Evolutionary conservation across 345 rosid species (phyloP), one percentile per base, ranked within the genome.

Genomic region (Eucalyptus melliodora): DNA sequence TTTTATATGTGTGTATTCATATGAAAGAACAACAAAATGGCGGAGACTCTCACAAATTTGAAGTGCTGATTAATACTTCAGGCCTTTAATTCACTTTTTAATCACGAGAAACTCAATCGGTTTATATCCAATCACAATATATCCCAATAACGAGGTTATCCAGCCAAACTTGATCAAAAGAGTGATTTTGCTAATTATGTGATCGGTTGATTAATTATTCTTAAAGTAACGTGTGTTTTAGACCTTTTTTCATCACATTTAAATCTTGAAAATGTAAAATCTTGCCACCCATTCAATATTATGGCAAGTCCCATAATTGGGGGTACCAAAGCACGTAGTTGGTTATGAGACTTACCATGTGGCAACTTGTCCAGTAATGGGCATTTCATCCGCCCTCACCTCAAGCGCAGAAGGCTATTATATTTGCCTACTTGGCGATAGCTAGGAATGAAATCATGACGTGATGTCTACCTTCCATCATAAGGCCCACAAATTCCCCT

Each of bases 271-370:
- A 67, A n/a, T 31, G 40, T 16, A 65, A 65, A n/a, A 65, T 16
- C 17, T n/a, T 3, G 9, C 37, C 40, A n/a, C 40, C 40, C 59
- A 53, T 53, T 53, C 59, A 53, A 21, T 21, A 53, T 21, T 8
- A 53, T 4, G 10, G 11, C 0, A 8, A 21, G 59, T 53, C 26
- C 8, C 26, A 8, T 21, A 53, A 53, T 11, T 0, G 0, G 11
- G 10, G 59, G 2, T 53, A 53, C 26, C 26, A 53, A 53, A 53
- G 59, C 59, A 53, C 0, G 5, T 53, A 8, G 26, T 53, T 53
- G 59, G 59, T 53, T 53, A 53, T 21, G 59, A 53, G 59, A 21
- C 26, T 53, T 53, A 53, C 59, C 59, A 9, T 19, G 4, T 19
- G 59, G 26, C 5, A 53, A 4, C 5, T 0, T 53, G 2, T 53